Evolutionary conservation across 768 basidiomycete genomes (phyloP), one percentile per base, ranked within the genome.

Genomic region (Trametes meyenii): DNA sequence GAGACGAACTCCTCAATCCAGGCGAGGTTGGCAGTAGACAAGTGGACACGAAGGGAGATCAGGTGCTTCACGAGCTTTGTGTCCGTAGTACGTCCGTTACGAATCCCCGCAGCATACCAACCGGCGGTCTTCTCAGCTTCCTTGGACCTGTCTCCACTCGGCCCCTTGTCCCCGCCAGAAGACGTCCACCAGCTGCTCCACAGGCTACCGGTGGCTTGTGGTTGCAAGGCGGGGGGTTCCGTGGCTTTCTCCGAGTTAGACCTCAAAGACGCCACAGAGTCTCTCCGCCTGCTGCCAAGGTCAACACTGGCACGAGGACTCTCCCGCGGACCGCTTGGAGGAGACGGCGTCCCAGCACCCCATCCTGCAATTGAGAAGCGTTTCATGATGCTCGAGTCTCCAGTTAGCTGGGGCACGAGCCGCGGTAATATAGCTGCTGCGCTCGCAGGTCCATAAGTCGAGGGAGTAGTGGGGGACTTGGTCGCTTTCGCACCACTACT

Each of bases 1-100:
- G 79, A 77, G n/a, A 92, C 77, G 69, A 97, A 96, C 38, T 87
- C 85, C 65, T 87, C 80, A 51, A 94, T 86, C 85, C 93, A 96
- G 2, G 79, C 74, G 13, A 95, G 61, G 60, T 86, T 87, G 0
- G 89, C 91, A 0, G 94, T 95, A 2, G 94, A 92, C 1, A 97
- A 77, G 68, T 93, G 90, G 0, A 95, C 90, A 2, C 94, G 86
- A 17, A 98, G 78, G 1, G 88, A 85, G 44, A 94, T 89, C 2
- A 97, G 77, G 67, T 91, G 86, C 69, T 91, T 94, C 52, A 83
- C 79, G 26, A 94, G 79, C 68, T 84, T 86, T 40, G 81, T 74
- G 66, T 89, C 86, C 10, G 78, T 74, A 5, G 78, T 66, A 66
- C 81, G 90, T 51, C 78, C 78, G 16, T 74, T 79, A 53, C 81